Conservation (phyloP, 768 basidiomycete species). For the Lactarius hengduanensis region DNA sequence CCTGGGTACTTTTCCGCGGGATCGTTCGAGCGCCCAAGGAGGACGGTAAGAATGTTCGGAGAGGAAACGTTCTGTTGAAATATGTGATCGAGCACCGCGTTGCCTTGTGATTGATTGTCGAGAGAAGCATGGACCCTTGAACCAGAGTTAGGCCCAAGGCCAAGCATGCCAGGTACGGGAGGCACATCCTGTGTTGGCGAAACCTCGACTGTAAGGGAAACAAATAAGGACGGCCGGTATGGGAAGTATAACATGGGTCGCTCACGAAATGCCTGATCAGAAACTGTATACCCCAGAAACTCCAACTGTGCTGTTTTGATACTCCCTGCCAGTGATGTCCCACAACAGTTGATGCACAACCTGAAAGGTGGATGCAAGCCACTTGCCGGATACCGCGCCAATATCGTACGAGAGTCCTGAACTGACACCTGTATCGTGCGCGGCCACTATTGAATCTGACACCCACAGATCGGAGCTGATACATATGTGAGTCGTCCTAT, state of each 20-base stretch:
- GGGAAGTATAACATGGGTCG: neutral
- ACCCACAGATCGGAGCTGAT: constrained; percentile 37
- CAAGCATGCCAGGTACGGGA: constrained; percentile 34
- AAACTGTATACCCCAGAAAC: constrained; percentile 32
- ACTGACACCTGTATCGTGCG: constrained; percentile 29
- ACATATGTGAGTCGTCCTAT: neutral
- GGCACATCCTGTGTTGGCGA: constrained; percentile 25
- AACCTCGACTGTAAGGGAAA: constrained; percentile 16
- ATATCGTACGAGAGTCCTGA: constrained; percentile 26
- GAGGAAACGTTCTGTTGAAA: constrained; percentile 35
- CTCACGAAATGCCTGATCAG: constrained; percentile 35
- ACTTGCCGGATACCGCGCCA: constrained; percentile 11
- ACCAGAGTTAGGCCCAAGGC: constrained; percentile 36
- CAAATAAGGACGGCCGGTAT: no score
- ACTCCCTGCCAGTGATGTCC: constrained; percentile 28
- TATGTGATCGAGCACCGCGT: constrained; percentile 36
- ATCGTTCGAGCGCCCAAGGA: constrained; percentile 36
- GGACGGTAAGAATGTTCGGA: constrained; percentile 36
- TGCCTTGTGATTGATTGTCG: constrained; percentile 30
- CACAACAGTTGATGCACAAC: constrained; percentile 9
- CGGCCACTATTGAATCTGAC: constrained; percentile 31
- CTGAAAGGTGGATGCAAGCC: neutral
- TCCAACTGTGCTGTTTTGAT: constrained; percentile 33
- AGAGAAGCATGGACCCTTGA: constrained; percentile 28
- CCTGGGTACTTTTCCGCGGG: constrained; percentile 33